Percentiles rank a stretch among this genome's conserved stretches.
Conservation (phyloP, 164 flowering plant genomes). For the Vitis riparia region DNA sequence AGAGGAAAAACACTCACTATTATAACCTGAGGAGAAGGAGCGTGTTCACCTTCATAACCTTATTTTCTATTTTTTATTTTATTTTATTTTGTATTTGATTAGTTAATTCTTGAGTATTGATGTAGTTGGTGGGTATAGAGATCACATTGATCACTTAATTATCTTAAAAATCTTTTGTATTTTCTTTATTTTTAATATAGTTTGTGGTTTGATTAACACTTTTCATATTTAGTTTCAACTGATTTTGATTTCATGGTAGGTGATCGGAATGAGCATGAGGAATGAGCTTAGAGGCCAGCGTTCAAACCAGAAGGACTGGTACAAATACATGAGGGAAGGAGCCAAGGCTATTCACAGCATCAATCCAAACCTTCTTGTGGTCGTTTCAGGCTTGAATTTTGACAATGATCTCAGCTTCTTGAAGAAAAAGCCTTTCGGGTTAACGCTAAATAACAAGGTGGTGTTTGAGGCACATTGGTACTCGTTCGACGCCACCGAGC, state of each 20-base stretch:
- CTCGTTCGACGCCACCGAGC: constrained; percentile 15
- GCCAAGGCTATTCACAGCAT: constrained; percentile 28
- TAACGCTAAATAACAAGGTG: constrained; percentile 30
- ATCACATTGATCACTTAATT: too few species aligned
- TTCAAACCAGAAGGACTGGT: constrained; percentile 36
- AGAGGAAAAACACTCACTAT: too few species aligned
- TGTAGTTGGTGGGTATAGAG: too few species aligned
- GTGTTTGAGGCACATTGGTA: constrained; percentile 60
- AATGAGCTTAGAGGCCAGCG: constrained; percentile 44
- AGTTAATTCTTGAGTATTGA: too few species aligned
- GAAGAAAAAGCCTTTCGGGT: constrained; percentile 8
- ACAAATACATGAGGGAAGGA: constrained; percentile 26
- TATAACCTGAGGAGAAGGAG: too few species aligned
- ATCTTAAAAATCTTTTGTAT: too few species aligned
- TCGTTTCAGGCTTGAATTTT: constrained; percentile 43
- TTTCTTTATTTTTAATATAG: too few species aligned
- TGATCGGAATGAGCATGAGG: constrained; percentile 47
- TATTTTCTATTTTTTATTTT: too few species aligned
- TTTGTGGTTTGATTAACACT: too few species aligned
- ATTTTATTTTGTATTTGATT: too few species aligned
- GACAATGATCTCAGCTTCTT: constrained; percentile 39
- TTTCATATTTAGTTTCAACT: too few species aligned
- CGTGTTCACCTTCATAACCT: too few species aligned
- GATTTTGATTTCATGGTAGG: constrained; percentile 15
- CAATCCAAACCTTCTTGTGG: constrained; percentile 45